Evolutionary conservation across 495 filamentous ascomycete genomes (phyloP).

Genomic region (Penicillium steckii): DNA sequence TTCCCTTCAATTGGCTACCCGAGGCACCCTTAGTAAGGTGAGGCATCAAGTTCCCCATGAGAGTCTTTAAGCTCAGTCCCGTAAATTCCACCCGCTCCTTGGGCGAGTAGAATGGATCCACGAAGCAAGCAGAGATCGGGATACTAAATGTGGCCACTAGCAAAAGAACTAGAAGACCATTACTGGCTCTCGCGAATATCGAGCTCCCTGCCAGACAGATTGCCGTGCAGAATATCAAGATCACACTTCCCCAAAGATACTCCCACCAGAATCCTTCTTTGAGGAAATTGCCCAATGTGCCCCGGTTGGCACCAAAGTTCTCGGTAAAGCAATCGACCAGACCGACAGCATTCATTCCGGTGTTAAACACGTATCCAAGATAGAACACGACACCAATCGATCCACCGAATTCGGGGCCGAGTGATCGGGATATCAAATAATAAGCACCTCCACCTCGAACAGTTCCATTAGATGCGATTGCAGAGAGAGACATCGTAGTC

Average conservation of each 20-base stretch:
- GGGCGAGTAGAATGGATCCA: slow-evolving; percentile 63
- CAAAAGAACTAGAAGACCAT: slow-evolving; percentile 72
- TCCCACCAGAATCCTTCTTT: slow-evolving; percentile 74
- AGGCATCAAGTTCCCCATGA: slow-evolving; percentile 70
- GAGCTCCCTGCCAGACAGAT: slow-evolving; percentile 80
- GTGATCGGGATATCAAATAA: slow-evolving; percentile 81
- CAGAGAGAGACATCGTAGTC: slow-evolving; percentile 82
- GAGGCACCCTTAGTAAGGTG: slow-evolving; percentile 63
- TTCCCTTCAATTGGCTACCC: slow-evolving; percentile 62
- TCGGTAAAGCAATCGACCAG: slow-evolving; percentile 78
- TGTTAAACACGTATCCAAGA: slow-evolving; percentile 80
- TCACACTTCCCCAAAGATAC: slow-evolving; percentile 74
- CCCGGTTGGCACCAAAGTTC: slow-evolving; percentile 64
- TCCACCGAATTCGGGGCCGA: slow-evolving; percentile 90
- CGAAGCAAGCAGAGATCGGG: slow-evolving; percentile 67
- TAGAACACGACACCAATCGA: slow-evolving; percentile 90
- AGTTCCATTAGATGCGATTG: slow-evolving; percentile 87
- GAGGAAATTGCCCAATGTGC: slow-evolving; percentile 60
- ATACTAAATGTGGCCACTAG: slow-evolving; percentile 78
- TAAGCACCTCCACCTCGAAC: slow-evolving; percentile 87
- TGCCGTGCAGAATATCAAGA: slow-evolving; percentile 69
- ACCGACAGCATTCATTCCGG: slow-evolving; percentile 85
- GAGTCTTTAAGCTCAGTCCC: slow-evolving; percentile 65
- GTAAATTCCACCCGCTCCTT: slow-evolving; percentile 70
- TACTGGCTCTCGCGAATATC: slow-evolving; percentile 77